These are phyloP conservation scores for Epichloe coenophiala DNA, from an alignment of 2,329 filamentous ascomycete genomes.

Conservation along the genomic window DNA sequence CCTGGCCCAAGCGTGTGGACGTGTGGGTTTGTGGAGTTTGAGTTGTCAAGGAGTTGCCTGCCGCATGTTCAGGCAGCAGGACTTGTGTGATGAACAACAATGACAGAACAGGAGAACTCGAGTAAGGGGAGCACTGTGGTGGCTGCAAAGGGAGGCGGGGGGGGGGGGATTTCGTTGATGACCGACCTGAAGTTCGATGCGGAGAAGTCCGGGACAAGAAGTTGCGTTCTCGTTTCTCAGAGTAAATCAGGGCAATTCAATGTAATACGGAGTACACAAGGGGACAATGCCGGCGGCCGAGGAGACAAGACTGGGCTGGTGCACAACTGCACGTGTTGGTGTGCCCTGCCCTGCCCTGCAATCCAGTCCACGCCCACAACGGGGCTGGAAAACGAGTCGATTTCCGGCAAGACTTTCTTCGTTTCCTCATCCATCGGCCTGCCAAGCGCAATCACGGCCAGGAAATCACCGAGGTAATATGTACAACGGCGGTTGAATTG, in stretches of 20 bases:
- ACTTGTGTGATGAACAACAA: no score
- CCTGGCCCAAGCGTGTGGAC: slow-evolving; percentile 1
- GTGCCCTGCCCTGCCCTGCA: not conserved
- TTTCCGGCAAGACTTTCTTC: not conserved
- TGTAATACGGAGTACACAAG: no score
- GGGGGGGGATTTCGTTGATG: no score
- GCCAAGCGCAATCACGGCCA: no score
- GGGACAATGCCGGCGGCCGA: no score
- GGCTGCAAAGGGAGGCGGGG: no score
- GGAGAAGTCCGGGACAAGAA: not conserved
- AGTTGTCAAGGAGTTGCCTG: not conserved
- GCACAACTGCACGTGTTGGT: not conserved
- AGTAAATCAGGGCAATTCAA: no score
- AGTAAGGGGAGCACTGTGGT: no score
- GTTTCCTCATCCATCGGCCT: not conserved
- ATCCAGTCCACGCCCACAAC: not conserved
- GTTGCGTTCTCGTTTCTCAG: not conserved
- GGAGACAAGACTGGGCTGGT: not conserved
- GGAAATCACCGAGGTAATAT: no score
- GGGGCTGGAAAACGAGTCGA: not conserved
- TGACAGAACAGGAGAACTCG: no score
- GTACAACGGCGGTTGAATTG: no score
- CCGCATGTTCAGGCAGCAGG: not conserved
- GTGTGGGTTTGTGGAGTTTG: not conserved
- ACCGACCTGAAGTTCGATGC: not conserved